phyloP scores from a whole-genome alignment of 2,329 filamentous ascomycete species.

The Hypoxylon sp. region DNA sequence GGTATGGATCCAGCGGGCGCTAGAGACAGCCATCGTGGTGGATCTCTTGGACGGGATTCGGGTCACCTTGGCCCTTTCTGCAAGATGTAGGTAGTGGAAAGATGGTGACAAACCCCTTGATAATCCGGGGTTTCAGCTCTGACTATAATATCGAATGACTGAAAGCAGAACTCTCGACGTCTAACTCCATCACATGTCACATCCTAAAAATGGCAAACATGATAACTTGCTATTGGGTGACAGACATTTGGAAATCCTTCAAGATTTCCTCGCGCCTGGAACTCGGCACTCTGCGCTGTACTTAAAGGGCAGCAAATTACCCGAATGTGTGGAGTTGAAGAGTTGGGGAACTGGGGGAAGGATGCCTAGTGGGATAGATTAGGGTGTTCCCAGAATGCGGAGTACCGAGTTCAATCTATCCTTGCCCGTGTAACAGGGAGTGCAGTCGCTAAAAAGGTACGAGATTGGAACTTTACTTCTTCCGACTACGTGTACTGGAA shows the following conservation, averaged over 20 bases:
- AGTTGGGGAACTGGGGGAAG: conserved; percentile 44
- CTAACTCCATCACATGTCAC: conserved; percentile 1
- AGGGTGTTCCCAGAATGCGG: conserved; percentile 37
- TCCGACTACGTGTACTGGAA: conserved; percentile 3
- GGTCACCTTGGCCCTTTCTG: conserved; percentile 16
- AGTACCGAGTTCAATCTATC: conserved; percentile 30
- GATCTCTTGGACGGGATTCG: conserved; percentile 32
- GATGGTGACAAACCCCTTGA: conserved; percentile 9
- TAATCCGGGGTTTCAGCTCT: conserved; percentile 1
- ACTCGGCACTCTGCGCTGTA: conserved; percentile 22
- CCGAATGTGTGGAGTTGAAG: conserved; percentile 44
- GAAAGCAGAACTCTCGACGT: conserved; percentile 6
- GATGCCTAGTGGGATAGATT: conserved; percentile 14
- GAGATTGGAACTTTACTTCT: conserved; percentile 5
- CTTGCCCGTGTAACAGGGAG: conserved; percentile 18
- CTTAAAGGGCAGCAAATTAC: conserved; percentile 36
- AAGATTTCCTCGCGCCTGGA: conserved; percentile 9
- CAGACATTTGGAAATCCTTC: conserved; percentile 14
- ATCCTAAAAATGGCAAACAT: conserved; percentile 1
- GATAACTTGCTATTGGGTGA: conserved; percentile 14
- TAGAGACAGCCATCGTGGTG: conserved; percentile 18
- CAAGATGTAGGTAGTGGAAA: conserved; percentile 22
- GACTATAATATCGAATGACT: conserved; percentile 4
- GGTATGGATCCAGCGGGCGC: conserved; percentile 32
- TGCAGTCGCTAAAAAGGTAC: conserved; percentile 24